phyloP scores from a whole-genome alignment of 805 yeast species.

The Monosporozyma yasuniensis region DNA sequence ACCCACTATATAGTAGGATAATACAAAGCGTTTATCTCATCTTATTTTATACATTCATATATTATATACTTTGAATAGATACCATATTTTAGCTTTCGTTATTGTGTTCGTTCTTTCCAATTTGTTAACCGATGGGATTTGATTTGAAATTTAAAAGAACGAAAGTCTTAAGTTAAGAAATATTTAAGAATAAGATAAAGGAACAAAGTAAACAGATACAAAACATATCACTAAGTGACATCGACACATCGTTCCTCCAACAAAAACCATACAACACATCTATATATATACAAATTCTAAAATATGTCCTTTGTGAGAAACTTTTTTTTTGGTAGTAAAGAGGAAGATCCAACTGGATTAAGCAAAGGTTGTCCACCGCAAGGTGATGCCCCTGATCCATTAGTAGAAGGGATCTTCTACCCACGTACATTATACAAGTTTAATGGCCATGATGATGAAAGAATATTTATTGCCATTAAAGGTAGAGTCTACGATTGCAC shows the following conservation, averaged over 20 bases:
- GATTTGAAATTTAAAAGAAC: not conserved
- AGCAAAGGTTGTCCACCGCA: conserved; percentile 10
- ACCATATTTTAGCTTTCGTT: too few relatives aligned
- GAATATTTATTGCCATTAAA: conserved; percentile 76
- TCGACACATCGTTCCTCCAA: not conserved
- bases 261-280: not conserved
- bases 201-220: too few relatives aligned
- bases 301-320: conserved; percentile 30
- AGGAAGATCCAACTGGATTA: conserved; percentile 31
- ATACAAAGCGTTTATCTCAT: too few relatives aligned
- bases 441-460: conserved; percentile 74
- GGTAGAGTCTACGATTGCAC: conserved; percentile 83
- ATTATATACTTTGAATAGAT: not conserved
- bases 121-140: not conserved
- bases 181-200: too few relatives aligned
- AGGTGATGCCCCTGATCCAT: conserved; percentile 25
- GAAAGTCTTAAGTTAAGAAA: too few relatives aligned
- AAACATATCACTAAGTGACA: not conserved
- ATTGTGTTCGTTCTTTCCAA: not conserved
- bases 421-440: conserved; percentile 64
- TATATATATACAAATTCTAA: not conserved
- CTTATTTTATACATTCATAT: not conserved
- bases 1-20: not conserved
- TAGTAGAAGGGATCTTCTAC: conserved; percentile 48
- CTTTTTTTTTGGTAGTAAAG: conserved; percentile 26